Percentiles rank a stretch among this genome's conserved stretches.
phyloP scores from a whole-genome alignment of 352 stramenopile species.

The Lagenidium sp. region DNA sequence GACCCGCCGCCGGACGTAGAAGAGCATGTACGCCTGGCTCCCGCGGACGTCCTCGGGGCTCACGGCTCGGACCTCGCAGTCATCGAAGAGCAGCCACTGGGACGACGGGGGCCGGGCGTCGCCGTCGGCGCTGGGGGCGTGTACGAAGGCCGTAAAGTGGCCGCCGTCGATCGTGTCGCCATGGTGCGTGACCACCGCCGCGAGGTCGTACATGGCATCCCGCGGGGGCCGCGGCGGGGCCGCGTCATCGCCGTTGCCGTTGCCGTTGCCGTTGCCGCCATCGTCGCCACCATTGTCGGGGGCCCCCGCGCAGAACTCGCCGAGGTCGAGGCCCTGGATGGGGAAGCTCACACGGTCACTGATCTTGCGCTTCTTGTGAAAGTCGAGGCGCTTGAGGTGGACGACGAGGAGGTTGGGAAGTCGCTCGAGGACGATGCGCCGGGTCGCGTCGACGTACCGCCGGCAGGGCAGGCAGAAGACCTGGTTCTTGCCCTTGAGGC shows the following conservation, averaged over 20 bases:
- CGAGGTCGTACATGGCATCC: constrained; percentile 50
- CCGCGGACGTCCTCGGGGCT: constrained; percentile 22
- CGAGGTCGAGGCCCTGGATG: constrained; percentile 12
- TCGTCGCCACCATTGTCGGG: constrained; percentile 9
- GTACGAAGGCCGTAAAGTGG: constrained; percentile 59
- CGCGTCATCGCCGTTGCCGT: constrained; percentile 8
- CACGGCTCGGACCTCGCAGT: constrained; percentile 31
- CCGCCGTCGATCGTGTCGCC: constrained; percentile 55
- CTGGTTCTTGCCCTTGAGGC: constrained; percentile 44
- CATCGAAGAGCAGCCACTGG: constrained; percentile 58
- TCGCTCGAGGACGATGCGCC: constrained; percentile 49
- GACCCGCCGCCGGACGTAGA: constrained; percentile 24
- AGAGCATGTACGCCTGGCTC: constrained; percentile 52
- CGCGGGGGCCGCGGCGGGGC: constrained; percentile 5
- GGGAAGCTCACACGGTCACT: constrained; percentile 42
- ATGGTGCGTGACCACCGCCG: constrained; percentile 56
- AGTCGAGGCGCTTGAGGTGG: constrained; percentile 71
- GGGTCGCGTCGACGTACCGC: constrained; percentile 47
- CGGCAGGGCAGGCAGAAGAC: constrained; percentile 50
- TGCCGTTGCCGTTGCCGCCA: background rate
- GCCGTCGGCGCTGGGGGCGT: constrained; percentile 14
- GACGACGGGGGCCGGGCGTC: constrained; percentile 3
- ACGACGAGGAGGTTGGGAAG: constrained; percentile 66
- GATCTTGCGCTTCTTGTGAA: constrained; percentile 51
- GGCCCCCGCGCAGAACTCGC: constrained; percentile 29